Conservation (phyloP, 805 yeast species). For the Maudiozyma pseudohumilis region DNA sequence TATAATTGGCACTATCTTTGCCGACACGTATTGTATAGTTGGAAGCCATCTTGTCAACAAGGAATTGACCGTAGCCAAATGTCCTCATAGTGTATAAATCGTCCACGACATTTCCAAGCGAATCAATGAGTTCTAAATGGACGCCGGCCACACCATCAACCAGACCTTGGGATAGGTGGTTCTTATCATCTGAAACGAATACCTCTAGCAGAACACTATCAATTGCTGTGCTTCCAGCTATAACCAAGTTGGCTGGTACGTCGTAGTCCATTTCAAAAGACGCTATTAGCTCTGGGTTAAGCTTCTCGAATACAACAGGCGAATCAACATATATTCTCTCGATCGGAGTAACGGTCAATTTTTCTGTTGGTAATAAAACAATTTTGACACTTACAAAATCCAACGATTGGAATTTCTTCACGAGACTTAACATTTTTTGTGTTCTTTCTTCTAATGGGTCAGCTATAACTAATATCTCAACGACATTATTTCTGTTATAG, state of each 20-base stretch:
- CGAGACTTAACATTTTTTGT: constrained; percentile 48
- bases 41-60: constrained; percentile 5
- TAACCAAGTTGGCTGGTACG: constrained; percentile 10
- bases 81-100: constrained; percentile 71
- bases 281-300: not conserved
- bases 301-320: too few species aligned
- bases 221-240: constrained; percentile 36
- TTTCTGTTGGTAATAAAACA: constrained; percentile 46
- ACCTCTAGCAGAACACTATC: constrained; percentile 61
- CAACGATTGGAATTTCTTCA: constrained; percentile 34
- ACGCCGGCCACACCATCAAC: constrained; percentile 35
- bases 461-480: constrained; percentile 50
- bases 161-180: constrained; percentile 14
- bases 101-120: constrained; percentile 18
- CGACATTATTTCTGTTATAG: constrained; percentile 26
- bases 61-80: constrained; percentile 73
- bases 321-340: constrained; percentile 8
- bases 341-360: constrained; percentile 27
- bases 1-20: constrained; percentile 13
- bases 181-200: constrained; percentile 39
- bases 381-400: constrained; percentile 46
- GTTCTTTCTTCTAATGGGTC: constrained; percentile 68
- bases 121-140: constrained; percentile 39
- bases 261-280: constrained; percentile 17
- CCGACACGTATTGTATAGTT: constrained; percentile 11